These are phyloP conservation scores for Dacryopinax primogenitus DNA, from an alignment of 768 basidiomycete genomes.

Conservation along the genomic window DNA sequence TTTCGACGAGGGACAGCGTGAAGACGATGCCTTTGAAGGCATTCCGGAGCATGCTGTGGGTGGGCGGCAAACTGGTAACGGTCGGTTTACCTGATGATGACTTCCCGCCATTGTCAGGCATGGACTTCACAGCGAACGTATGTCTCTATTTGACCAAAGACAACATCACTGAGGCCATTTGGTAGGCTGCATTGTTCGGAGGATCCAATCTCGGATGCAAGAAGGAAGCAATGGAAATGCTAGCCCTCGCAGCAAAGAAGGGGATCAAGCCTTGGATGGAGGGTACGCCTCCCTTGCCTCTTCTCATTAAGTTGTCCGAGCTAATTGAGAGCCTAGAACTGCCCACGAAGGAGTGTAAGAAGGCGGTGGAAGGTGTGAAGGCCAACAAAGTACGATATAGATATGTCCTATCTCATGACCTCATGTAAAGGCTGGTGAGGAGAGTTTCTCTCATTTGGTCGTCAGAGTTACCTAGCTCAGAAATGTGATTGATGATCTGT, in stretches of 20 bases:
- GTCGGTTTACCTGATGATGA: conserved; percentile 27
- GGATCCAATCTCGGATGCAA: conserved; percentile 29
- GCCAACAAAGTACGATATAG: conserved; percentile 42
- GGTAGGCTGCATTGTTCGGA: conserved; percentile 22
- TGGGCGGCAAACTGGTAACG: conserved; percentile 27
- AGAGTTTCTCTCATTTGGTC: too few species aligned
- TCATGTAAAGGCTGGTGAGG: not conserved
- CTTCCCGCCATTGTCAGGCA: not conserved
- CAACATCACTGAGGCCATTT: not conserved
- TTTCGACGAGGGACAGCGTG: conserved; percentile 27
- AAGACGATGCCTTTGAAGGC: conserved; percentile 26
- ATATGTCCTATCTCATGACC: conserved; percentile 34
- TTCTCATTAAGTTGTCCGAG: not conserved
- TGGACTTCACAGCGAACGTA: conserved; percentile 8
- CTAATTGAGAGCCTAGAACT: conserved; percentile 20
- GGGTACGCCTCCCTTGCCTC: not conserved
- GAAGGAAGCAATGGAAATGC: conserved; percentile 30
- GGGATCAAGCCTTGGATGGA: conserved; percentile 28
- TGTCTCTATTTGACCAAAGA: conserved; percentile 18
- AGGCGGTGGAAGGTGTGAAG: conserved; percentile 39
- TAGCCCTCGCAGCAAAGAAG: conserved; percentile 30
- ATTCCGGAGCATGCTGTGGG: conserved; percentile 26
- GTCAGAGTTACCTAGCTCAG: too few species aligned
- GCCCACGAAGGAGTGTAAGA: conserved; percentile 37
- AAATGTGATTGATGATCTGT: too few species aligned